Percentiles rank a stretch among this genome's conserved stretches.
Evolutionary conservation across 2,329 filamentous ascomycete species (phyloP).

Genomic region (Geoglossum cookeanum): DNA sequence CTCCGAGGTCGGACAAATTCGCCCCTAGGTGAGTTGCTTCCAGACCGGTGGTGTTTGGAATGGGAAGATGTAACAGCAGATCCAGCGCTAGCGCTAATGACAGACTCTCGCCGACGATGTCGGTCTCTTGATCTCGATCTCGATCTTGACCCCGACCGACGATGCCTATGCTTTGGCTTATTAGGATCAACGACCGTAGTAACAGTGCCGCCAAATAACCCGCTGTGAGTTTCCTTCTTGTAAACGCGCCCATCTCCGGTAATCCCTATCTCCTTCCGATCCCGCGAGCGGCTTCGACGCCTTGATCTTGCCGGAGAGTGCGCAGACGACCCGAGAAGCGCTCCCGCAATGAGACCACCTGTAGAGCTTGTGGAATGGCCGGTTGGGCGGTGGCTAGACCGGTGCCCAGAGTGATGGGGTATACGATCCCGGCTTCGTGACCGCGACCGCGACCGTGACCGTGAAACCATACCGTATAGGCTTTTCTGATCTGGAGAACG

Average conservation of each 20-base stretch:
- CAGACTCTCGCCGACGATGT: conserved; percentile 17
- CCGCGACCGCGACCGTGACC: conserved; percentile 12
- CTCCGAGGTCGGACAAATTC: not conserved
- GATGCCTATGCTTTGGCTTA: conserved; percentile 9
- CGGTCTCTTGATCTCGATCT: conserved; percentile 10
- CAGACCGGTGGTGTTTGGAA: not conserved
- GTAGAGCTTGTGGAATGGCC: not conserved
- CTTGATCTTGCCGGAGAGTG: not conserved
- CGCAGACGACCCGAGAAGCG: not conserved
- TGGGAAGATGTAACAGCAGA: conserved; percentile 18
- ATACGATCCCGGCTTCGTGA: conserved; percentile 20
- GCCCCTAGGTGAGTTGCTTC: not conserved
- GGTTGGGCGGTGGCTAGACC: conserved; percentile 1
- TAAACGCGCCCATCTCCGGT: conserved; percentile 19
- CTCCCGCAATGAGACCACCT: conserved; percentile 3
- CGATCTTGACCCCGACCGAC: conserved; percentile 20
- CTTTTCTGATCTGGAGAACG: conserved; percentile 22
- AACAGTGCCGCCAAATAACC: conserved; percentile 1
- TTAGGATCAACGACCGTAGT: conserved; percentile 9
- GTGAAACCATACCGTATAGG: conserved; percentile 21
- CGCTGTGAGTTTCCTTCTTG: conserved; percentile 11
- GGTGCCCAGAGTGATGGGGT: conserved; percentile 14
- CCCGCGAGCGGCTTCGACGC: conserved; percentile 7
- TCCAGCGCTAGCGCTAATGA: conserved; percentile 20
- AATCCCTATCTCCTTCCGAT: conserved; percentile 10